Percentiles rank a stretch among this genome's conserved stretches.
Conservation (phyloP, 768 basidiomycete species). For the Tricholoma bakamatsutake region DNA sequence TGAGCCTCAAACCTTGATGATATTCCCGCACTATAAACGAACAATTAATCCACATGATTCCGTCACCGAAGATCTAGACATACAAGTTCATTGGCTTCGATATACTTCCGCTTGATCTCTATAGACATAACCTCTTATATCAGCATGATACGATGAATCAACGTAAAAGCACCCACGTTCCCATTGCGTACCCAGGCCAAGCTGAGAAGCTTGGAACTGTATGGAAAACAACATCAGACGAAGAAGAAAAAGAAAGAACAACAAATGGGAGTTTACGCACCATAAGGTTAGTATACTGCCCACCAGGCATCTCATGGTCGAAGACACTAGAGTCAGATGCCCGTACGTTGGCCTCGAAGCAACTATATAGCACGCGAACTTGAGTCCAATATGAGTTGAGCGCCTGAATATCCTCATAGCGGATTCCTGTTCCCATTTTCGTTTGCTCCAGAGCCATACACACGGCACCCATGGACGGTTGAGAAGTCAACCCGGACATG, state of each 20-base stretch:
- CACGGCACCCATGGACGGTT: constrained; percentile 98
- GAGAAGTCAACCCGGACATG: constrained; percentile 98
- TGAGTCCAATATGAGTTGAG: constrained; percentile 98
- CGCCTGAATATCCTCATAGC: constrained; percentile 94
- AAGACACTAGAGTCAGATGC: constrained; percentile 98
- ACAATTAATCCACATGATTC: constrained; percentile 6
- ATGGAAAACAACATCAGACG: constrained; percentile 13
- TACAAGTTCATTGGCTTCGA: constrained; percentile 94
- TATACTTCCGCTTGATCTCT: constrained; percentile 98
- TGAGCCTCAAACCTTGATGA: constrained; percentile 66
- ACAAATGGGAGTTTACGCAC: constrained; percentile 30
- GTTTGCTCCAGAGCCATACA: constrained; percentile 95
- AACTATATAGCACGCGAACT: constrained; percentile 89
- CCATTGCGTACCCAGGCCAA: constrained; percentile 97
- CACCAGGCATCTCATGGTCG: constrained; percentile 99
- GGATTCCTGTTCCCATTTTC: constrained; percentile 88
- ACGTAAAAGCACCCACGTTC: constrained; percentile 41
- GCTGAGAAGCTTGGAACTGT: constrained; percentile 97
- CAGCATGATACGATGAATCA: constrained; percentile 8
- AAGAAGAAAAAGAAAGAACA: constrained; percentile 10
- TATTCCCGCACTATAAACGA: constrained; percentile 76
- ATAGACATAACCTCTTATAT: constrained; percentile 6
- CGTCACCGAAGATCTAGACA: constrained; percentile 20
- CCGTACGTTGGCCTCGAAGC: constrained; percentile 97
- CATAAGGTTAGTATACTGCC: constrained; percentile 92